A percentile compares a stretch with the other conserved stretches of the same genome.
Evolutionary conservation across 768 basidiomycete species (phyloP).

Genomic region (Neoboletus magnificus): DNA sequence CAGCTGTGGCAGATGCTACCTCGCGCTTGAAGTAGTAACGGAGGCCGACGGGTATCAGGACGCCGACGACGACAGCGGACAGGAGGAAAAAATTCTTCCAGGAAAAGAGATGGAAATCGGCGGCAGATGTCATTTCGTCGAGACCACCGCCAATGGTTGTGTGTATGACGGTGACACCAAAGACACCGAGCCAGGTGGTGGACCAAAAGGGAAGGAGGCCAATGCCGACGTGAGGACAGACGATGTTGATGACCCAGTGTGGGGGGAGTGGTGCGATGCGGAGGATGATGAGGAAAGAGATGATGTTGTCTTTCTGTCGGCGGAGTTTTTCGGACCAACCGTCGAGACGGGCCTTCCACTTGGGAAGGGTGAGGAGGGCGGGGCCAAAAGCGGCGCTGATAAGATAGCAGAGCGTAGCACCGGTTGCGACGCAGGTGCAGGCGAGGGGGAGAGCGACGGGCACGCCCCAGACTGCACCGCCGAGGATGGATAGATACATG

Average conservation of each 20-base stretch:
- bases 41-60: constrained; percentile 89
- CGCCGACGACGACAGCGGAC: constrained; percentile 82
- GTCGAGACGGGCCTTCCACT: constrained; percentile 80
- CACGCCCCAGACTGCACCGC: constrained; percentile 94
- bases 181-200: constrained; percentile 85
- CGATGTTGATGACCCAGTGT: constrained; percentile 93
- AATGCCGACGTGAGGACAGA: constrained; percentile 92
- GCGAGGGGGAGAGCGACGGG: constrained; percentile 82
- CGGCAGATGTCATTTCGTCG: constrained; percentile 92
- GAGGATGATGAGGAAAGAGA: constrained; percentile 92
- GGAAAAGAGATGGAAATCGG: constrained; percentile 91
- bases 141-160: constrained; percentile 91
- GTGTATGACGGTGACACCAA: constrained; percentile 91
- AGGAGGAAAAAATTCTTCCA: constrained; percentile 87
- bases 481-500: constrained; percentile 97
- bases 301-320: constrained; percentile 76
- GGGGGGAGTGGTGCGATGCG: constrained; percentile 93
- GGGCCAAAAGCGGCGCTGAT: constrained; percentile 92
- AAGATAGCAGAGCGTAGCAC: constrained; percentile 88
- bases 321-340: constrained; percentile 77
- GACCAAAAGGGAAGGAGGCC: constrained; percentile 83
- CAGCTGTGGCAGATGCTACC: constrained; percentile 39
- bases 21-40: constrained; percentile 78
- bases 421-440: constrained; percentile 87
- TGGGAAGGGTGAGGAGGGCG: constrained; percentile 82